Percentiles rank a stretch among this genome's conserved stretches.
phyloP scores from a whole-genome alignment of 1,284 basidiomycete genomes.

The Trichosporon sp. region DNA sequence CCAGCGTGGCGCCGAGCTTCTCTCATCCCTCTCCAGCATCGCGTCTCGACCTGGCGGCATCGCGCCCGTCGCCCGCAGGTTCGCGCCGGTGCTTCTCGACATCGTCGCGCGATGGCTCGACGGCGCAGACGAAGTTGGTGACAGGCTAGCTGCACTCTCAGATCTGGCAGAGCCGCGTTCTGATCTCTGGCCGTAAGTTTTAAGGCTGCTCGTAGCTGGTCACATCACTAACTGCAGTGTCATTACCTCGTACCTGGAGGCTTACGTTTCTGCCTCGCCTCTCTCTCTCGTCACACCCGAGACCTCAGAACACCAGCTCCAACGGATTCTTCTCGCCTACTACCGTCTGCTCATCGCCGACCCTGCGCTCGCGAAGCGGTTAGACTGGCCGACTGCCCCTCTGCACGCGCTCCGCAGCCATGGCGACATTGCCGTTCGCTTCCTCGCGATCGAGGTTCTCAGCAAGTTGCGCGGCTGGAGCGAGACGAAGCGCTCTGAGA shows the following conservation, averaged over 20 bases:
- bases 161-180: slow-evolving; percentile 32
- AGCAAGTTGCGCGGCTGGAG: slow-evolving; percentile 69
- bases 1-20: slow-evolving; percentile 14
- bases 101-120: slow-evolving; percentile 42
- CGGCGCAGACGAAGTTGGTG: slow-evolving; percentile 26
- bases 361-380: slow-evolving; percentile 59
- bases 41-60: slow-evolving; percentile 23
- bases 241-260: slow-evolving; percentile 22
- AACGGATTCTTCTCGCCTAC: slow-evolving; percentile 68
- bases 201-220: not conserved
- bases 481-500: slow-evolving; percentile 63
- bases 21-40: slow-evolving; percentile 27
- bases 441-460: slow-evolving; percentile 72
- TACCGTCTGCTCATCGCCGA: slow-evolving; percentile 73
- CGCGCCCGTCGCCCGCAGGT: slow-evolving; percentile 27
- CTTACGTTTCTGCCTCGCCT: slow-evolving; percentile 28
- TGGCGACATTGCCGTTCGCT: slow-evolving; percentile 61
- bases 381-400: slow-evolving; percentile 63
- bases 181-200: slow-evolving; percentile 45
- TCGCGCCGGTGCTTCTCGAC: slow-evolving; percentile 38
- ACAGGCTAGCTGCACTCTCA: slow-evolving; percentile 30
- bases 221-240: slow-evolving; percentile 23
- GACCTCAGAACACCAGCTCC: slow-evolving; percentile 43
- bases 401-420: slow-evolving; percentile 50
- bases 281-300: slow-evolving; percentile 25